A percentile compares a stretch with the other conserved stretches of the same genome.
phyloP scores from a whole-genome alignment of 305 asterid species.

The Fraxinus floribunda region DNA sequence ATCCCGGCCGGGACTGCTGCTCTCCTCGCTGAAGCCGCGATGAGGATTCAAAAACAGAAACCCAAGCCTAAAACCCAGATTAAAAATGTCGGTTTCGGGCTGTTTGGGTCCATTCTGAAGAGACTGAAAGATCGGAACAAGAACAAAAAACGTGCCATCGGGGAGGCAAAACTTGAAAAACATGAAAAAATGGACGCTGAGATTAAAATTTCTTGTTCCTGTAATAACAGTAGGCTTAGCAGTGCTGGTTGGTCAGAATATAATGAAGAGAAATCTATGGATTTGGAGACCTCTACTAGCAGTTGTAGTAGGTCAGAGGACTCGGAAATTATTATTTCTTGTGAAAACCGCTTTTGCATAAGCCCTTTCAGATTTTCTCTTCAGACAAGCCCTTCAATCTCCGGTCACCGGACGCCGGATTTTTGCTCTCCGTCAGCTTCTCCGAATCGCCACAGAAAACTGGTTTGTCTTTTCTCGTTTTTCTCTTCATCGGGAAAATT shows the following conservation, averaged over 20 bases:
- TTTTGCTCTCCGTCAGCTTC: slow-evolving; percentile 65
- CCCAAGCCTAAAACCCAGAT: slow-evolving; percentile 34
- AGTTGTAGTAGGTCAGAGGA: slow-evolving; percentile 38
- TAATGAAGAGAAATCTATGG: slow-evolving; percentile 47
- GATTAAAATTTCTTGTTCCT: slow-evolving; percentile 36
- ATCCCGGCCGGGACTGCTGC: slow-evolving; percentile 67
- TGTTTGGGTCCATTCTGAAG: slow-evolving; percentile 59
- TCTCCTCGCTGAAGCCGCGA: slow-evolving; percentile 74
- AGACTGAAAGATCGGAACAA: slow-evolving; percentile 58
- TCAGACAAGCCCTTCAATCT: slow-evolving; percentile 44
- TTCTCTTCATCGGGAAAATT: not conserved
- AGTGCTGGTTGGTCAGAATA: slow-evolving; percentile 62
- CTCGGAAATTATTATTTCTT: slow-evolving; percentile 31
- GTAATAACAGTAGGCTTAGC: slow-evolving; percentile 49
- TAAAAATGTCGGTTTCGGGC: slow-evolving; percentile 43
- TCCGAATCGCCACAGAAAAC: slow-evolving; percentile 45
- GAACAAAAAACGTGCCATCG: slow-evolving; percentile 38
- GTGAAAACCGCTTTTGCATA: slow-evolving; percentile 38
- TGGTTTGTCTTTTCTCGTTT: slow-evolving; percentile 38
- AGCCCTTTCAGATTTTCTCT: slow-evolving; percentile 76
- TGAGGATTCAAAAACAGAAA: slow-evolving; percentile 52
- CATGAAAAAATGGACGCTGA: slow-evolving; percentile 19
- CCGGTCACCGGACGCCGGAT: slow-evolving; percentile 51
- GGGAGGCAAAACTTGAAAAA: slow-evolving; percentile 9
- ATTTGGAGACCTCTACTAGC: slow-evolving; percentile 54